Conservation (phyloP, 768 basidiomycete species). For the Hypholoma fasciculare region DNA sequence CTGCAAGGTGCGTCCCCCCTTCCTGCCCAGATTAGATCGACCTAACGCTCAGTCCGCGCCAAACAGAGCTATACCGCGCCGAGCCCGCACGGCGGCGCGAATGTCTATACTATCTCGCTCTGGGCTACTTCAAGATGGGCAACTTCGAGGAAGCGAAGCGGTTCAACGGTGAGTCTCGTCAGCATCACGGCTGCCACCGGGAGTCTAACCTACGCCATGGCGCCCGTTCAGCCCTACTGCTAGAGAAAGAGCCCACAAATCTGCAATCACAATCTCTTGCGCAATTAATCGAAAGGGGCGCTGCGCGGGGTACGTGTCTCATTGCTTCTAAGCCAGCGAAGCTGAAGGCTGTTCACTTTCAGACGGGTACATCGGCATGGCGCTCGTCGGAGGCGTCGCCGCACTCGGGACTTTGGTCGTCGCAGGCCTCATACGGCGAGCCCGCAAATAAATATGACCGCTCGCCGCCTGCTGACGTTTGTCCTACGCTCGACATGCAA, state of each 20-base stretch:
- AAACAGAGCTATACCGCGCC: slow-evolving; percentile 83
- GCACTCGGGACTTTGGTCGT: slow-evolving; percentile 78
- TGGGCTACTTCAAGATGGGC: slow-evolving; percentile 96
- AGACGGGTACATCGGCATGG: slow-evolving; percentile 99
- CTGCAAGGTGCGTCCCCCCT: slow-evolving; percentile 68
- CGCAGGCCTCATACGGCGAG: slow-evolving; percentile 84
- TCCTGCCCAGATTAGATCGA: slow-evolving; percentile 7
- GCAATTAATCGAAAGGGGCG: slow-evolving; percentile 83
- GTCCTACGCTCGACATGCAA: neutral
- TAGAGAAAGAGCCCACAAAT: slow-evolving; percentile 93
- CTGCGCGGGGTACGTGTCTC: slow-evolving; percentile 66
- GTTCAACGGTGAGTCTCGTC: slow-evolving; percentile 80
- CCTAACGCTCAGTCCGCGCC: neutral
- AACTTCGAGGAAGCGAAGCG: slow-evolving; percentile 91
- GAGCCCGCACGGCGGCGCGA: slow-evolving; percentile 89
- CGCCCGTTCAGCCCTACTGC: slow-evolving; percentile 60
- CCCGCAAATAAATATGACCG: slow-evolving; percentile 46
- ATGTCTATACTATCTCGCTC: slow-evolving; percentile 93
- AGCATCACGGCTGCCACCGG: neutral
- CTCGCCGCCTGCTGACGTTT: slow-evolving; percentile 7
- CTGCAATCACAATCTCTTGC: slow-evolving; percentile 87
- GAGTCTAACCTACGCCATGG: neutral
- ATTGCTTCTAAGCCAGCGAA: neutral
- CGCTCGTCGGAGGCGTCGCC: slow-evolving; percentile 86
- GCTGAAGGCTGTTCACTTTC: slow-evolving; percentile 8